phyloP scores from a whole-genome alignment of 2,329 filamentous ascomycete genomes.

The Aspergillus chevalieri region DNA sequence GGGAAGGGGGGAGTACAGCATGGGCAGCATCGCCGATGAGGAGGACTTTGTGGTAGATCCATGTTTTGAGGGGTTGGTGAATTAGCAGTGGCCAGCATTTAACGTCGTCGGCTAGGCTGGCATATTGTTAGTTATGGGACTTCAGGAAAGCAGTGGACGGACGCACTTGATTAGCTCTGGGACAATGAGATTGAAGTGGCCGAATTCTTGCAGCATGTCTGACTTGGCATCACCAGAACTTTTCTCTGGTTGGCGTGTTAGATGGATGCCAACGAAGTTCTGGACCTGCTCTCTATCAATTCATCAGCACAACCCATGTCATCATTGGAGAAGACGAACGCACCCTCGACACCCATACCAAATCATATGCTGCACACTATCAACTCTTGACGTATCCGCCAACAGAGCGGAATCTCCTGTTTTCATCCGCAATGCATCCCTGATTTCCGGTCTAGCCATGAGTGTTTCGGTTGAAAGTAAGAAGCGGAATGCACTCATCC shows the following conservation, averaged over 20 bases:
- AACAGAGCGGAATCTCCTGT: constrained; percentile 12
- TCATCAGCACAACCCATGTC: not conserved
- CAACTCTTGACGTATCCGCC: constrained; percentile 11
- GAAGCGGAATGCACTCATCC: constrained; percentile 22
- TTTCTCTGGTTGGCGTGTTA: constrained; percentile 2
- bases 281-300: constrained; percentile 18
- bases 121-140: not conserved
- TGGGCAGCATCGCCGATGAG: constrained; percentile 31
- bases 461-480: constrained; percentile 18
- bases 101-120: constrained; percentile 10
- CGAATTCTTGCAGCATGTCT: constrained; percentile 20
- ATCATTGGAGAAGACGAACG: not conserved
- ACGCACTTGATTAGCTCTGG: constrained; percentile 15
- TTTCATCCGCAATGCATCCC: constrained; percentile 27
- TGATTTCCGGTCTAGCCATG: constrained; percentile 26
- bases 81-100: constrained; percentile 22
- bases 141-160: not conserved
- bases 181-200: constrained; percentile 17
- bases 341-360: constrained; percentile 27
- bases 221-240: constrained; percentile 5
- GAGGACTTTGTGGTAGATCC: constrained; percentile 18
- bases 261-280: constrained; percentile 24
- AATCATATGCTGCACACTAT: constrained; percentile 20
- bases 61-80: constrained; percentile 21
- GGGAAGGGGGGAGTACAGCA: constrained; percentile 13